Percentiles rank a stretch among this genome's conserved stretches.
Conservation (phyloP, 1,284 basidiomycete genomes). For the Puccinia novopanici region DNA sequence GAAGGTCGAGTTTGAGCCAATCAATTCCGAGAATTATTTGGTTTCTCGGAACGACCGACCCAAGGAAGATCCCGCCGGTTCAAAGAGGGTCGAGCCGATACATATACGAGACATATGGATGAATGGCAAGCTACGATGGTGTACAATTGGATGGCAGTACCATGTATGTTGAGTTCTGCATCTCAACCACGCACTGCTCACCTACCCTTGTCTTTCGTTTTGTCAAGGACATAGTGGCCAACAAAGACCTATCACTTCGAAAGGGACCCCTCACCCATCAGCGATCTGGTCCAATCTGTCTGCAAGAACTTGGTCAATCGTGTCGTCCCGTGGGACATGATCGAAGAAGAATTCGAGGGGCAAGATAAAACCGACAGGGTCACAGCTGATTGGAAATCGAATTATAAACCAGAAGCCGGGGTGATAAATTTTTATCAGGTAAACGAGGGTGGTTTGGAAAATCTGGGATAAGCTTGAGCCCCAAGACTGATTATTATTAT, state of each 20-base stretch:
- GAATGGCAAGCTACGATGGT: constrained; percentile 47
- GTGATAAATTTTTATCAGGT: constrained; percentile 49
- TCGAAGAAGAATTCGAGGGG: not conserved
- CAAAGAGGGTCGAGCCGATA: constrained; percentile 20
- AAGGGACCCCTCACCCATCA: constrained; percentile 37
- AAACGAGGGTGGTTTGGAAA: no score
- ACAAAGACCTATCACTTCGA: constrained; percentile 49
- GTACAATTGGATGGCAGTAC: constrained; percentile 46
- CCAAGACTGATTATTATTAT: no score
- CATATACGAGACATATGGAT: constrained; percentile 35
- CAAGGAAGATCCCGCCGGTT: constrained; percentile 23
- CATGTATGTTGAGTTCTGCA: constrained; percentile 18
- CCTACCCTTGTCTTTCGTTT: not conserved
- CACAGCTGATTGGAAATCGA: constrained; percentile 9
- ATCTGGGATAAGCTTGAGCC: no score
- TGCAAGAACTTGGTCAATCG: constrained; percentile 27
- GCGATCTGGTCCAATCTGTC: constrained; percentile 25
- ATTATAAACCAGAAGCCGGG: constrained; percentile 39
- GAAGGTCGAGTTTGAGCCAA: constrained; percentile 39
- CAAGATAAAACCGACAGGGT: not conserved
- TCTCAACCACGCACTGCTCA: not conserved
- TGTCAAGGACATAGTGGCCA: constrained; percentile 17
- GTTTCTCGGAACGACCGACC: constrained; percentile 20
- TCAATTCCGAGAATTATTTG: constrained; percentile 34
- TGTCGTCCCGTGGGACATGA: constrained; percentile 31